These are phyloP conservation scores for Geotrichum cucujoidarum DNA, from an alignment of 1,139 yeast species.

Conservation along the genomic window DNA sequence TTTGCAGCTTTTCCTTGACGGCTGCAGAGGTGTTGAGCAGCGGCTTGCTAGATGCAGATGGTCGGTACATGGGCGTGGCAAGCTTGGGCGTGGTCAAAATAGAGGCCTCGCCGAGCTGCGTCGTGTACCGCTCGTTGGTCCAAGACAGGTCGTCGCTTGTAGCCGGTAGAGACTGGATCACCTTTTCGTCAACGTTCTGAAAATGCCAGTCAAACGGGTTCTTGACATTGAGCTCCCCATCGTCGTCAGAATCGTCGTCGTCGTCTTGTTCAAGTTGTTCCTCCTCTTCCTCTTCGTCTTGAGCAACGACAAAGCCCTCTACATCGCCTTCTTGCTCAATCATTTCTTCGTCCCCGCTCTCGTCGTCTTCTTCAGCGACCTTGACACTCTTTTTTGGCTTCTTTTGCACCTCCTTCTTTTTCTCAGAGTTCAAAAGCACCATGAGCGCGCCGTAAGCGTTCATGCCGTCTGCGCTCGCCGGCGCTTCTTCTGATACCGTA, in stretches of 20 bases:
- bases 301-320: slow-evolving; percentile 29
- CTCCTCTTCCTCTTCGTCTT: slow-evolving; percentile 33
- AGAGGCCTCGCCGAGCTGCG: slow-evolving; percentile 7
- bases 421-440: slow-evolving; percentile 60
- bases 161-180: slow-evolving; percentile 10
- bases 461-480: slow-evolving; percentile 11
- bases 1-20: slow-evolving; percentile 14
- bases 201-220: slow-evolving; percentile 73
- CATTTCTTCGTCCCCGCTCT: neutral
- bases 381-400: slow-evolving; percentile 3
- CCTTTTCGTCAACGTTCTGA: slow-evolving; percentile 29
- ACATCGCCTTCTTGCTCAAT: slow-evolving; percentile 25
- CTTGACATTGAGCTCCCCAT: slow-evolving; percentile 36
- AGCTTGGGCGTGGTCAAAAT: slow-evolving; percentile 8
- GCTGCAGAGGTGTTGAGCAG: slow-evolving; percentile 1
- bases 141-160: slow-evolving; percentile 14
- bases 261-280: slow-evolving; percentile 30
- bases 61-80: neutral
- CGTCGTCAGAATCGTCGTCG: slow-evolving; percentile 36
- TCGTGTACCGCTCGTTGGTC: slow-evolving; percentile 11
- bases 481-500: slow-evolving; percentile 29
- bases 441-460: slow-evolving; percentile 69
- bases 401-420: slow-evolving; percentile 27
- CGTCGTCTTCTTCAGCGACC: slow-evolving; percentile 15
- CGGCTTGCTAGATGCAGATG: slow-evolving; percentile 3